A percentile compares a stretch with the other conserved stretches of the same genome.
Evolutionary conservation across 768 basidiomycete species (phyloP).

Genomic region (Dacryopinax spathularia): DNA sequence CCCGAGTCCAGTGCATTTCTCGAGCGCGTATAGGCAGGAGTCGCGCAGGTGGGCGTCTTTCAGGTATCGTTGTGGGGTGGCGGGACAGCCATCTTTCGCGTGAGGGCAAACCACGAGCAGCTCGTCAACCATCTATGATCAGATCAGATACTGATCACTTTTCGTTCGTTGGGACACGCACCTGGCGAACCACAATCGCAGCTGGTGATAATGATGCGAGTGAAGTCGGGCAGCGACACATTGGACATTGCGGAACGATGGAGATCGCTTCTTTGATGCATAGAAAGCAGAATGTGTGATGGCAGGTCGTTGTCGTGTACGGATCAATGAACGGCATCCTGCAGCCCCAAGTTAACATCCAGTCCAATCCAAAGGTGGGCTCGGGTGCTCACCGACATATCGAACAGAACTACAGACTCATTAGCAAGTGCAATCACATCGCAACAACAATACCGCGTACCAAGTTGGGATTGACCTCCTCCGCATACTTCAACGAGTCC

Average conservation of each 20-base stretch:
- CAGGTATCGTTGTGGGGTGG: slow-evolving; percentile 53
- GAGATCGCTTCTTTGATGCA: slow-evolving; percentile 61
- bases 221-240: slow-evolving; percentile 59
- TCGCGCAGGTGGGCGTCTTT: slow-evolving; percentile 49
- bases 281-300: slow-evolving; percentile 75
- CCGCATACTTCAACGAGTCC: slow-evolving; percentile 19
- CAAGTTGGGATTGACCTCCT: slow-evolving; percentile 19
- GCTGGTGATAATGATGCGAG: slow-evolving; percentile 48
- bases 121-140: slow-evolving; percentile 63
- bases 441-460: slow-evolving; percentile 6
- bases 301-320: slow-evolving; percentile 55
- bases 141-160: background rate
- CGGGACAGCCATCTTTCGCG: slow-evolving; percentile 40
- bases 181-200: slow-evolving; percentile 63
- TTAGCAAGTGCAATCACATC: background rate
- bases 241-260: slow-evolving; percentile 61
- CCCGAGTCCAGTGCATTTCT: slow-evolving; percentile 35
- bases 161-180: slow-evolving; percentile 25
- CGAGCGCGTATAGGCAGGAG: slow-evolving; percentile 42
- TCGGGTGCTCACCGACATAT: slow-evolving; percentile 17
- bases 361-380: background rate
- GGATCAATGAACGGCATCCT: slow-evolving; percentile 67
- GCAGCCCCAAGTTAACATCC: slow-evolving; percentile 2
- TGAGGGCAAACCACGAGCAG: slow-evolving; percentile 59
- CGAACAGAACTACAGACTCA: slow-evolving; percentile 13